Evolutionary conservation across 139 green algal species (phyloP), one percentile per base, ranked within the genome.

Genomic region (Nannochloris sp.): DNA sequence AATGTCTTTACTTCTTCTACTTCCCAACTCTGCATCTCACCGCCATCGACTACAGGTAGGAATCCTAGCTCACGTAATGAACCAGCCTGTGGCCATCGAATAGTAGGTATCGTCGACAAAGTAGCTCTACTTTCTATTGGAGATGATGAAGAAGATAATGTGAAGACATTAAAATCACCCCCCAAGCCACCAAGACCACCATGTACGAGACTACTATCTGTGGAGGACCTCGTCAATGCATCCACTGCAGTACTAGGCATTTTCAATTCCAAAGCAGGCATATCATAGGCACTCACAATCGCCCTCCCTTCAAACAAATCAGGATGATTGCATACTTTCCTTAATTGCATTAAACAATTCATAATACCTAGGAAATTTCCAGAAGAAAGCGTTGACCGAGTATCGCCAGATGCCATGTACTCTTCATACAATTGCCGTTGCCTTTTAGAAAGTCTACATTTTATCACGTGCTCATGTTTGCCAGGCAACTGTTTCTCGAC

Each of bases 321-420:
- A 6, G 93, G 93, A 72, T 99, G 93, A 78, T 99, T 98, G 83
- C 93, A 98, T 32, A 97, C 88, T 81, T 99, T 99, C 53, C 93
- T 76, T 67, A 99, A 87, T 84, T 96, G 90, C 93, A 99, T 98
- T n/a, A 99, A 83, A 62, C 94, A 89, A 71, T 95, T 96, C 55
- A 98, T 90, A 42, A 98, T 87, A 51, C 90, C 89, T 54, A 99
- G 71, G 70, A 96, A 96, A 74, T 89, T 93, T 70, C 89, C 83
- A 3, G 55, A 77, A n/a, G 79, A 45, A 44, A 97, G 81, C 14
- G 81, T 87, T 45, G 60, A 56, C 27, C 68, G 70, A 6, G 89
- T 93, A 42, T 90, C 80, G 12, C 60, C 71, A 24, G 68, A 80
- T 4, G 81, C 78, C 83, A 99, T 95, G 80, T 97, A 99, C 56